These are phyloP conservation scores for Wickerhamiella cacticola DNA, from an alignment of 805 yeast species.

Conservation along the genomic window DNA sequence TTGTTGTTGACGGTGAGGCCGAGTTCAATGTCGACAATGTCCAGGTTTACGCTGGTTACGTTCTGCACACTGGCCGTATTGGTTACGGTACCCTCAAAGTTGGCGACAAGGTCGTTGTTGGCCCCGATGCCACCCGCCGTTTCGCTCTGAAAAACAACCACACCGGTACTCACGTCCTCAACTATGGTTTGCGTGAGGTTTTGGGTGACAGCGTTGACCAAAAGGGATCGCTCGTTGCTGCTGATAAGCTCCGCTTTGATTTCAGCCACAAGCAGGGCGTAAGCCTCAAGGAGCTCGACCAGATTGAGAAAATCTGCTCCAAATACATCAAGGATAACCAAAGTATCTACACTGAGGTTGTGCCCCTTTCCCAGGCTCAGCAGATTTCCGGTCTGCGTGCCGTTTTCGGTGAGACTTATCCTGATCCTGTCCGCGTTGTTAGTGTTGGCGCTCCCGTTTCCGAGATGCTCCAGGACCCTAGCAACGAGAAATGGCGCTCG, in stretches of 20 bases:
- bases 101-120: constrained; percentile 64
- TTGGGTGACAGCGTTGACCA: constrained; percentile 86
- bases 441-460: constrained; percentile 88
- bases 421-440: constrained; percentile 97
- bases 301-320: constrained; percentile 66
- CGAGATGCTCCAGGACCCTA: constrained; percentile 60
- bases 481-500: constrained; percentile 59
- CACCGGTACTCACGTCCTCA: constrained; percentile 93
- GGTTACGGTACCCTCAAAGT: constrained; percentile 63
- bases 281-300: constrained; percentile 52
- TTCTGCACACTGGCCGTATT: constrained; percentile 82
- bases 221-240: constrained; percentile 92
- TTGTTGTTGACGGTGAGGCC: constrained; percentile 74
- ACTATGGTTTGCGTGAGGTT: constrained; percentile 74
- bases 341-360: constrained; percentile 72
- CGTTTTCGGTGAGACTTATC: constrained; percentile 97
- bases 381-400: constrained; percentile 82
- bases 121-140: constrained; percentile 86
- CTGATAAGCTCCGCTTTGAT: constrained; percentile 91
- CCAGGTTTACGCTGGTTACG: constrained; percentile 87
- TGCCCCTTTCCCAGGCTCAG: constrained; percentile 59
- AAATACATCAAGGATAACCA: constrained; percentile 58
- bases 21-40: constrained; percentile 88
- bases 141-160: constrained; percentile 96
- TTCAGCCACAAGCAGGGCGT: constrained; percentile 87